Conservation (phyloP, 257 asterid genomes). For the Solanum sparsipilum region DNA sequence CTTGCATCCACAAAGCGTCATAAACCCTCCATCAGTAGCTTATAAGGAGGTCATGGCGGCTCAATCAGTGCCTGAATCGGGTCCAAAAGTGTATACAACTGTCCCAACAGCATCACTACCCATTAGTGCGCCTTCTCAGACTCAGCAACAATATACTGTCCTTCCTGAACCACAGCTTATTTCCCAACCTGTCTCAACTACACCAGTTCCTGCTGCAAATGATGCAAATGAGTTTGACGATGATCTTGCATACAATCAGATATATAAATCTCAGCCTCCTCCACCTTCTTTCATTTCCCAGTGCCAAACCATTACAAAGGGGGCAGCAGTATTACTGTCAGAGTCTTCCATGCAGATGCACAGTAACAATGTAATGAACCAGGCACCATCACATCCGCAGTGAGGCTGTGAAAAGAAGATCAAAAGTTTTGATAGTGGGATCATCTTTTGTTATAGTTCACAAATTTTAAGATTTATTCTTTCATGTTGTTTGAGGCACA, state of each 20-base stretch:
- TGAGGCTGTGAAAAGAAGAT: constrained; percentile 16
- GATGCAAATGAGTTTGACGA: constrained; percentile 50
- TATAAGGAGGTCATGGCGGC: constrained; percentile 26
- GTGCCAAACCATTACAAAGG: constrained; percentile 41
- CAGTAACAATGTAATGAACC: constrained; percentile 28
- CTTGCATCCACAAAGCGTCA: constrained; percentile 35
- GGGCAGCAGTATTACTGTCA: constrained; percentile 31
- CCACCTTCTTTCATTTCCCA: constrained; percentile 46
- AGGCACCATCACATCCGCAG: constrained; percentile 21
- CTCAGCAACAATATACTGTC: constrained; percentile 27
- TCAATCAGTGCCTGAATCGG: constrained; percentile 34
- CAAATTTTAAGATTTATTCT: background rate
- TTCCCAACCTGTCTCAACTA: constrained; percentile 25
- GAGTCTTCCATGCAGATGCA: constrained; percentile 46
- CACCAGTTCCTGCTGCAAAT: constrained; percentile 16
- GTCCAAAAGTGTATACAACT: constrained; percentile 16
- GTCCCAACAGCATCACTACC: constrained; percentile 20
- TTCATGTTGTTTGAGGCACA: constrained; percentile 6
- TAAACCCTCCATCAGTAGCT: constrained; percentile 19
- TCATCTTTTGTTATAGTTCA: background rate
- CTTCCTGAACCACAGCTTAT: constrained; percentile 24
- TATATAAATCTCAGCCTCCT: constrained; percentile 80
- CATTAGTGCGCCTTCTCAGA: constrained; percentile 22
- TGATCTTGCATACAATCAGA: constrained; percentile 58
- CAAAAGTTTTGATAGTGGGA: constrained; percentile 20